These are phyloP conservation scores for Kwoniella dejecticola DNA, from an alignment of 768 basidiomycete genomes.

Conservation along the genomic window DNA sequence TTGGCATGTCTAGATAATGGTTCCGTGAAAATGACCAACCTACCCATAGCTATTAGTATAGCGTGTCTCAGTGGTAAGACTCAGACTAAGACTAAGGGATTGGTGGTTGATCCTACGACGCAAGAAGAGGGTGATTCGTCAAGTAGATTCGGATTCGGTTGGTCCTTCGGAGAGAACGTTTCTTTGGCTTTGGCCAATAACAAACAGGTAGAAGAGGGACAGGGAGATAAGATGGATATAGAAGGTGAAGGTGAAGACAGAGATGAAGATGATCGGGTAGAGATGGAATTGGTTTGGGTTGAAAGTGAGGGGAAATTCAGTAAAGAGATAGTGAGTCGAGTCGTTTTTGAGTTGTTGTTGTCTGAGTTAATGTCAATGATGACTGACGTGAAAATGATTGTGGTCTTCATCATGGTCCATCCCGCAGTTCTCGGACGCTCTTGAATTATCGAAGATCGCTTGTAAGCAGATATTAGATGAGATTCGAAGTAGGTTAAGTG, in stretches of 20 bases:
- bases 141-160: constrained; percentile 42
- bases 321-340: constrained; percentile 27
- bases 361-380: no score
- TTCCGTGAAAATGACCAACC: constrained; percentile 44
- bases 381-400: no score
- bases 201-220: not conserved
- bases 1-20: constrained; percentile 54
- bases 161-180: constrained; percentile 50
- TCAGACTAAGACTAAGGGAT: constrained; percentile 7
- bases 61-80: constrained; percentile 15
- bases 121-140: constrained; percentile 49
- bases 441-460: constrained; percentile 27
- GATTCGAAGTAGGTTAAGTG: constrained; percentile 19
- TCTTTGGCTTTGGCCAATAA: not conserved
- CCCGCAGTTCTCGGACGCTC: constrained; percentile 29
- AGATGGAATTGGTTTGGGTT: constrained; percentile 42
- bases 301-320: constrained; percentile 51
- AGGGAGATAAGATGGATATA: constrained; percentile 26
- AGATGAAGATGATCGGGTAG: constrained; percentile 3
- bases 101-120: constrained; percentile 53
- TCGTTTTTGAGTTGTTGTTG: not conserved
- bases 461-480: constrained; percentile 23
- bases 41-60: constrained; percentile 47
- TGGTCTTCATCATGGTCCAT: no score
- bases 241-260: constrained; percentile 3